Base-by-base conservation (phyloP, 2,329 filamentous ascomycete species). In the Fusarium keratoplasticum region DNA sequence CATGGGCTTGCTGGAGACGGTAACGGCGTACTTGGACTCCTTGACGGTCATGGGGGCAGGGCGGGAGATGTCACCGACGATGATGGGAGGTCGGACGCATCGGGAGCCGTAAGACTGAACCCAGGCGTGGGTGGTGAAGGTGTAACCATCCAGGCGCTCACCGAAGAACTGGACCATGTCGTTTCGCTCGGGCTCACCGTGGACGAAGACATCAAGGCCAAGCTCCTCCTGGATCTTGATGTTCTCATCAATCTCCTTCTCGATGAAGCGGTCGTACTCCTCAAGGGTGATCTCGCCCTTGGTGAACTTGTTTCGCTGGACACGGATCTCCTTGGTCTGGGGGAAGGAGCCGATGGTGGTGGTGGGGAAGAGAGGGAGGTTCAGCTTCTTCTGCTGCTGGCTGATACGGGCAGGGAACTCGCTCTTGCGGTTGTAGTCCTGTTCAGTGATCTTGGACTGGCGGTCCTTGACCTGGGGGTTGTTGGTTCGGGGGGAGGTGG, bases 81-180 rank as follows among this genome's bases (percentile, higher is more conserved):
- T 94, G 87, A 99, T 99, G 74, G 96, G 96, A 80, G 96, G 96
- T 84, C 96, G 94, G 80, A 99, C 96, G 86, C 96, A 99, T 82
- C 96, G 96, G 78, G 96, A 99, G 81, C 96, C 96, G 86, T 99
- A 99, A 81, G 91, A 95, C 91, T 99, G 95, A 67, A 99, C 96
- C 96, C 96, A 99, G 79, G 94, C 96, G 88, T 98, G 94, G 84
- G 96, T 98, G 84, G 96, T 99, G 91, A 99, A 99, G 84, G 95
- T 93, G 85, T 98, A 99, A 82, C 96, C 96, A 81, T 97, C 91
- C 74, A 99, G 90, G 82, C 95, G 94, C 91, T 99, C 96, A 86
- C 96, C 96, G 81, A 99, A 99, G 92, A 98, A 99, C 88, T 99
- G 96, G 63, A 99, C 96, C 96, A 99, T 99, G 92, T 99, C 96